phyloP scores from a whole-genome alignment of 257 asterid genomes.

The Buddleja alternifolia region DNA sequence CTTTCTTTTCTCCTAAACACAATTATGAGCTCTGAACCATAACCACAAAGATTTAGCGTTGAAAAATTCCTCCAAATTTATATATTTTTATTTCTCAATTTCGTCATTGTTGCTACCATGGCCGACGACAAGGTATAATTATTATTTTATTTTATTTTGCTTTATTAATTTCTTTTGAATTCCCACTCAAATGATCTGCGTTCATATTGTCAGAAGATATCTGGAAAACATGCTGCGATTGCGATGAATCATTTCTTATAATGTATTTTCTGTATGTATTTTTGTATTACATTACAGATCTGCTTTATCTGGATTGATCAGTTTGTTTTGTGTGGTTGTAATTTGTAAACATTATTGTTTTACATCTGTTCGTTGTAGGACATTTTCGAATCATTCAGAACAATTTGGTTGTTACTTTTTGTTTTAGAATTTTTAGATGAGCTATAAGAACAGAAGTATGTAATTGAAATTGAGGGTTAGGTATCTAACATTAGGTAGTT shows the following conservation, averaged over 20 bases:
- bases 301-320: slow-evolving; percentile 7
- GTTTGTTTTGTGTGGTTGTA: neutral
- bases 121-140: slow-evolving; percentile 57
- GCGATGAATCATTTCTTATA: slow-evolving; percentile 17
- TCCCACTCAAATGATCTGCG: no score
- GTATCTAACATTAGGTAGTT: slow-evolving; percentile 6
- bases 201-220: neutral
- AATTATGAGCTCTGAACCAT: slow-evolving; percentile 52
- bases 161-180: neutral
- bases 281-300: slow-evolving; percentile 33
- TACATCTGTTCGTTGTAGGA: neutral
- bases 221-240: neutral
- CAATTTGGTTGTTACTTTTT: neutral
- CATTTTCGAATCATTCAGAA: neutral
- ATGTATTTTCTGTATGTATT: neutral
- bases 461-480: neutral
- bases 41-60: slow-evolving; percentile 29
- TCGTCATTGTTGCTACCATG: slow-evolving; percentile 27
- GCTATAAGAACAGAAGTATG: neutral
- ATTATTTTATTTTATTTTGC: neutral
- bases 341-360: slow-evolving; percentile 1
- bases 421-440: neutral
- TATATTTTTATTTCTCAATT: slow-evolving; percentile 28
- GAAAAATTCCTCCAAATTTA: neutral
- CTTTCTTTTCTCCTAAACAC: slow-evolving; percentile 61